Evolutionary conservation across 2,329 filamentous ascomycete species (phyloP), one percentile per base, ranked within the genome.

Genomic region (Fusarium annulatum): DNA sequence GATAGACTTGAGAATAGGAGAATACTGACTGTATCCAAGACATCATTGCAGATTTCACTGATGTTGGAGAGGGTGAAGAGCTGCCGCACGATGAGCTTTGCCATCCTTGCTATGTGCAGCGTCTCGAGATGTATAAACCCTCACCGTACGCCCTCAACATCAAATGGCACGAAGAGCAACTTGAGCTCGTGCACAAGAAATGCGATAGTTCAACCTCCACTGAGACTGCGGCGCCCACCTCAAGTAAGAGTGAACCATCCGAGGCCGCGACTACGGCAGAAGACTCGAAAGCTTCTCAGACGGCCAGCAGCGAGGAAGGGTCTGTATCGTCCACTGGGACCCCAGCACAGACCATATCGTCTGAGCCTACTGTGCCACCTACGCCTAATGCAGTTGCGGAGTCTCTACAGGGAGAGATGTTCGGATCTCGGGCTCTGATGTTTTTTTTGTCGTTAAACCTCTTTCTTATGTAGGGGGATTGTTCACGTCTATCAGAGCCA

Each of bases 381-480:
- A 8, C 30, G 2, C n/a, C 30, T 2, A 52, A 52, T 19, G 12
- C 6, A 11, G 48, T 16, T 36, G 12, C 11, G 1, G 23, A 26
- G 5, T 7, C 2, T 19, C n/a, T 0, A 15, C 48, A 6, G n/a
- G n/a, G 30, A 23, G 48, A 19, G 6, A 1, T 9, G 16, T 2
- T 52, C 2, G 16, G 9, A 3, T 34, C 9, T 19, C 2, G 12
- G 30, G 16, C 12, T 11, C 11, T 52, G n/a, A 19, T 34, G 9
- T 1, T 6, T 26, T n/a, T 34, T 4, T 8, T 52, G n/a, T 36
- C 21, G 11, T 19, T 52, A 6, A 34, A 34, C n/a, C 3, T 52
- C 16, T 51, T 51, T 11, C 19, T 51, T 9, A 7, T 51, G 11
- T 19, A 51, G 21, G 21, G 16, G 3, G 10, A 14, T 23, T 14